A percentile compares a stretch with the other conserved stretches of the same genome.
Conservation (phyloP, 2,329 filamentous ascomycete genomes). For the Neofusicoccum kwambonambiense region DNA sequence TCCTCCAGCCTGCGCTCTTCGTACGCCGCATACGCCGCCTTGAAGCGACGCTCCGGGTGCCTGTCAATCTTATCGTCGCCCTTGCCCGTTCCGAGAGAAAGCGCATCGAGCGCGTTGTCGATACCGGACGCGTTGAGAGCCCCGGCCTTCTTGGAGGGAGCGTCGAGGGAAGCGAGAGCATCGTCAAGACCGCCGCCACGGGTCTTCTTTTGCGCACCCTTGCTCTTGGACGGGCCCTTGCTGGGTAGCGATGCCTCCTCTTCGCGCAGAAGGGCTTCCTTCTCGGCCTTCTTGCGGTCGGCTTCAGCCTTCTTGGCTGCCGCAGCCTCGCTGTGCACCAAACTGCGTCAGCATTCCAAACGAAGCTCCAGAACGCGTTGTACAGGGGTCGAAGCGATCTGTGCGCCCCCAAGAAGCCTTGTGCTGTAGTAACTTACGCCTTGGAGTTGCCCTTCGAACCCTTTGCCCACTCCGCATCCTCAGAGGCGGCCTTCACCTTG, state of each 20-base stretch:
- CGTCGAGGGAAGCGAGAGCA: slow-evolving; percentile 46
- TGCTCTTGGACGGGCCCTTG: slow-evolving; percentile 64
- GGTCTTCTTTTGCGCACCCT: slow-evolving; percentile 53
- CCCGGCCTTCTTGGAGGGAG: slow-evolving; percentile 45
- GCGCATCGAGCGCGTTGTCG: slow-evolving; percentile 87
- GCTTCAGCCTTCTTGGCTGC: slow-evolving; percentile 79
- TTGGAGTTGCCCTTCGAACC: slow-evolving; percentile 82
- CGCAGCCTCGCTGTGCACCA: slow-evolving; percentile 69
- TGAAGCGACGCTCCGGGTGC: slow-evolving; percentile 84
- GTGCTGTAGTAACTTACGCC: slow-evolving; percentile 62
- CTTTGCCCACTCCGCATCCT: slow-evolving; percentile 78
- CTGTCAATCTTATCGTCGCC: slow-evolving; percentile 72
- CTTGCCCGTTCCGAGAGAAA: slow-evolving; percentile 64
- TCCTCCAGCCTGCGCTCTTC: slow-evolving; percentile 79
- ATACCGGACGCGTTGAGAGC: slow-evolving; percentile 82
- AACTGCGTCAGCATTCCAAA: not conserved
- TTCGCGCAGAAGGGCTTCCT: slow-evolving; percentile 75
- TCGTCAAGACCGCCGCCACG: slow-evolving; percentile 66
- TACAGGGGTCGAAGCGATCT: too few species aligned
- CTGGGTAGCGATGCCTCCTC: slow-evolving; percentile 71
- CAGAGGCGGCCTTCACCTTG: slow-evolving; percentile 61
- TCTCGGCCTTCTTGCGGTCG: slow-evolving; percentile 88
- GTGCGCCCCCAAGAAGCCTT: not conserved
- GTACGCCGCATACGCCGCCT: slow-evolving; percentile 79
- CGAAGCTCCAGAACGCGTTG: not conserved